These are phyloP conservation scores for Colletotrichum sidae DNA, from an alignment of 2,329 filamentous ascomycete species.

Conservation along the genomic window DNA sequence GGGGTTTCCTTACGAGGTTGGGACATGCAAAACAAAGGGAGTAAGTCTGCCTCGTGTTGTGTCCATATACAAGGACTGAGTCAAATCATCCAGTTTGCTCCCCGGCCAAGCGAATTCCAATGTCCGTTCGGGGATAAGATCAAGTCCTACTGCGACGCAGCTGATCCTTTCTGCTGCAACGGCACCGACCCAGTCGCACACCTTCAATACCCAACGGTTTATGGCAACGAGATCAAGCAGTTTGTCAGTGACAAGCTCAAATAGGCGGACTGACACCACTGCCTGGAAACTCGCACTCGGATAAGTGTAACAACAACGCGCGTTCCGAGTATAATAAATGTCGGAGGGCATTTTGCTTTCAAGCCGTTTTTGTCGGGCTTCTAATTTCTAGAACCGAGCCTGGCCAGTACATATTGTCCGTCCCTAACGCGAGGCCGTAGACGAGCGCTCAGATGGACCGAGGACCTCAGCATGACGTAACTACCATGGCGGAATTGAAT, in stretches of 20 bases:
- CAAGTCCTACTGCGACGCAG: slow-evolving; percentile 69
- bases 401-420: too few relatives aligned
- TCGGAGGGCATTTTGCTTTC: too few relatives aligned
- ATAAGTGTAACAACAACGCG: not conserved
- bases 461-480: too few relatives aligned
- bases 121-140: slow-evolving; percentile 67
- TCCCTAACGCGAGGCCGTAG: too few relatives aligned
- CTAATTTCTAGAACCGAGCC: too few relatives aligned
- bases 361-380: too few relatives aligned
- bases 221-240: slow-evolving; percentile 36
- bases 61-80: not conserved
- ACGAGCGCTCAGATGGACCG: too few relatives aligned
- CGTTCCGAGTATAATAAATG: too few relatives aligned
- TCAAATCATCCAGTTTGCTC: slow-evolving; percentile 58
- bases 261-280: slow-evolving; percentile 2
- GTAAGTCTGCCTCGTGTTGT: slow-evolving; percentile 53
- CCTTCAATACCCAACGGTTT: slow-evolving; percentile 41
- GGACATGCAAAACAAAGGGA: slow-evolving; percentile 67
- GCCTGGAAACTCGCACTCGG: slow-evolving; percentile 1
- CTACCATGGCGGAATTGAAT: too few relatives aligned
- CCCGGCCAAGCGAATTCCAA: slow-evolving; percentile 64
- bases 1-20: slow-evolving; percentile 69
- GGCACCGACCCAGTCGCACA: slow-evolving; percentile 66
- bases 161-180: slow-evolving; percentile 72
- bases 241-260: slow-evolving; percentile 31